Evolutionary conservation across 192 early-diverging fungal species (phyloP), one percentile per base, ranked within the genome.

Genomic region (Geranomyces michiganensis): DNA sequence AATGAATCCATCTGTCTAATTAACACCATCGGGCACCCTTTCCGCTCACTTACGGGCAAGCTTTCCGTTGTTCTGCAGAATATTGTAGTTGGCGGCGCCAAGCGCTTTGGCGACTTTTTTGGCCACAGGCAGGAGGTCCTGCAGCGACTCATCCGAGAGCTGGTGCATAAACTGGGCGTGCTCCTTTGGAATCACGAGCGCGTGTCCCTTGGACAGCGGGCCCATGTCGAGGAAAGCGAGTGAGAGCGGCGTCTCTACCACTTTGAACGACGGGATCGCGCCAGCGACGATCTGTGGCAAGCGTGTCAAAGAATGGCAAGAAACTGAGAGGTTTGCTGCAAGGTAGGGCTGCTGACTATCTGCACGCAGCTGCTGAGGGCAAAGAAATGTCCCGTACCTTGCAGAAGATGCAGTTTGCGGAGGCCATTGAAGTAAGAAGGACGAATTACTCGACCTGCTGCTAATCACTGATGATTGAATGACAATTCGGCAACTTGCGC

Each of bases 91-190:
- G 14, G 87, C 81, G 17, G 82, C 76, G 33, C 86, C 85, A 19
- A 89, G 75, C 7, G 93, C 96, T 26, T 82, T 47, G 15, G 93
- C 94, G 44, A 98, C 86, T 81, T 93, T 94, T 81, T 94, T 95
- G 62, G 94, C 94, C 9, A 91, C 81, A 19, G 93, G 94, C 67
- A 96, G 81, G 14, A 94, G 46, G 68, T 96, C 96, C 12, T 85
- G 86, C 69, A 98, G 78, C 58, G 79, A 82, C 71, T 90, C 90
- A 63, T 96, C 94, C 44, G 93, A 90, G 24, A 98, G 74, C 82
- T 98, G 81, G 73, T 96, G 93, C 80, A 94, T 79, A 79, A 92
- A 92, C 73, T 96, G 88, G 49, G 93, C 90, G 65, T 98, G 96
- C 60, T 86, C 90, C 67, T 91, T 91, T 33, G 89, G 89, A 56